Evolutionary conservation across 2,329 filamentous ascomycete genomes (phyloP).

Genomic region (Trematosphaeria pertusa): DNA sequence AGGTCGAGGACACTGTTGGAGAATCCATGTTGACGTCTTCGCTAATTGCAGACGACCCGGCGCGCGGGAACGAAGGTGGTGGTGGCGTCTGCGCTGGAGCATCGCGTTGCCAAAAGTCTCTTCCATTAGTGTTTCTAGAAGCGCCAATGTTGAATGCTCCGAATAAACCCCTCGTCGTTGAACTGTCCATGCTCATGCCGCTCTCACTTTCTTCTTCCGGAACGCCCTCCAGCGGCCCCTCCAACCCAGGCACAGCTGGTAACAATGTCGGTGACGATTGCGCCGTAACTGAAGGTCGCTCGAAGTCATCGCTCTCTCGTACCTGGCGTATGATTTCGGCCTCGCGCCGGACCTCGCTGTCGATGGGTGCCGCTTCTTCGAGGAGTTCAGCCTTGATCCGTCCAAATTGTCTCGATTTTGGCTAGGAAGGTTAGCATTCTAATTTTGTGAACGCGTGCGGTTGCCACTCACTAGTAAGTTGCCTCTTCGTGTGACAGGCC

Average conservation of each 20-base stretch:
- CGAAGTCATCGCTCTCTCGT: slow-evolving; percentile 79
- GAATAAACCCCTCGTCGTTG: slow-evolving; percentile 56
- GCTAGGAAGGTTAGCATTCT: slow-evolving; percentile 60
- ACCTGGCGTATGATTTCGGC: slow-evolving; percentile 96
- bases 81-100: slow-evolving; percentile 62
- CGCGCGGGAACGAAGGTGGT: slow-evolving; percentile 64
- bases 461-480: slow-evolving; percentile 77
- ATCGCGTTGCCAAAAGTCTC: slow-evolving; percentile 80
- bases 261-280: slow-evolving; percentile 72
- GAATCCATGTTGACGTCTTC: slow-evolving; percentile 79
- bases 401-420: slow-evolving; percentile 95
- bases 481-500: slow-evolving; percentile 83
- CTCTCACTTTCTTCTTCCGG: slow-evolving; percentile 66
- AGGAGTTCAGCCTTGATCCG: slow-evolving; percentile 87
- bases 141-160: slow-evolving; percentile 78
- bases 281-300: slow-evolving; percentile 60
- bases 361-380: slow-evolving; percentile 86
- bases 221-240: slow-evolving; percentile 71
- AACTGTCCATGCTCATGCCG: slow-evolving; percentile 61
- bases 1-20: slow-evolving; percentile 51
- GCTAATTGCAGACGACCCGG: slow-evolving; percentile 61
- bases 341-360: slow-evolving; percentile 87
- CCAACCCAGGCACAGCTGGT: slow-evolving; percentile 61
- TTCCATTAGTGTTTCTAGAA: slow-evolving; percentile 73
- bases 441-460: no score